Base-by-base conservation (phyloP, 495 filamentous ascomycete species). In the Chaetomium cochliodes region DNA sequence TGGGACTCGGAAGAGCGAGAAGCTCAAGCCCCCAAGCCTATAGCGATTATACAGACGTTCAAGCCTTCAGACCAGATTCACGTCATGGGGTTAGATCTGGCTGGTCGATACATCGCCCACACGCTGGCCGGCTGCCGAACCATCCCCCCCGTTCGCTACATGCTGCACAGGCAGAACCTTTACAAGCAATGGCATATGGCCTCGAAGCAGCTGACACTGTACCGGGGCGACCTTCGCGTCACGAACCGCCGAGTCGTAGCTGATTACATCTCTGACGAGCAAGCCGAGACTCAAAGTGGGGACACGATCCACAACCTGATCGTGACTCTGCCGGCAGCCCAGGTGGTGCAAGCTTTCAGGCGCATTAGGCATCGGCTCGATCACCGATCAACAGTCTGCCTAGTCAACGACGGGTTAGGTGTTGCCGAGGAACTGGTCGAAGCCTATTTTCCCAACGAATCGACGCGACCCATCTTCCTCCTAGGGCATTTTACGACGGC, bases 321-420 rank as follows among this genome's bases (percentile, higher is more conserved):
- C 57, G 79, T 98, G 26, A 86, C 88, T 3, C 81, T 83, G 13
- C 85, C 91, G 66, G 79, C 86, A 0, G 75, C 81, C 7, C 67
- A 80, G 15, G 86, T 86, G 0, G 67, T 86, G 12, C 67, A 77
- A 3, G 87, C 87, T 3, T 70, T 98, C 20, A 62, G 72, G 28
- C 65, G 73, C 1, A 79, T 97, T 49, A 74, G 73, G 7, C 81
- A 90, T 65, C 84, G 92, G 11, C 78, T 98, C n/a, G 85, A 85
- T 39, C 76, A 80, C 5, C 77, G 84, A 16, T 92, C 92, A 3
- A 93, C 92, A 0, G 82, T 98, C 37, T 81, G 89, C 46, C 85
- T 98, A 25, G 70, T 96, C 5, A 90, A 96, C 58, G 90, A 93
- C 54, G 92, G 92, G 5, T 84, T 98, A 78, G 93, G 93, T 2